Percentiles rank a stretch among this genome's conserved stretches.
Conservation (phyloP, 2,329 filamentous ascomycete genomes). For the Ophiostoma sp. region DNA sequence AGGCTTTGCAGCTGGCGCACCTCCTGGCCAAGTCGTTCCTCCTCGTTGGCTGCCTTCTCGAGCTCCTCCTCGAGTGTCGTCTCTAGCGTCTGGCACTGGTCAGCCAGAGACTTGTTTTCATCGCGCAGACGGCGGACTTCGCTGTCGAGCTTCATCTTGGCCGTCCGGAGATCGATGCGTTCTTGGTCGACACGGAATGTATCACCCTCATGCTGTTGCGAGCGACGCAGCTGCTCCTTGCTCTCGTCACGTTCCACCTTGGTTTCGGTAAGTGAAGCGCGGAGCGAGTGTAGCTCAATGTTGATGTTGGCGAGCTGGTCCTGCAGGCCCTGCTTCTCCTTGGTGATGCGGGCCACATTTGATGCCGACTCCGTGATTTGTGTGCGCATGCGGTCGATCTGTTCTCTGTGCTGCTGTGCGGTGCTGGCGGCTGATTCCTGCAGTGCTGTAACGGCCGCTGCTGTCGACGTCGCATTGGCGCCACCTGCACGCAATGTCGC, state of each 20-base stretch:
- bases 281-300: constrained; percentile 60
- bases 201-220: constrained; percentile 58
- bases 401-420: constrained; percentile 41
- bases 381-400: constrained; percentile 54
- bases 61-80: constrained; percentile 65
- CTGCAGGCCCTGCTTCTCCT: constrained; percentile 64
- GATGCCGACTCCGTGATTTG: constrained; percentile 59
- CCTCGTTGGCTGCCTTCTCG: constrained; percentile 65
- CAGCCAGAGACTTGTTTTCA: constrained; percentile 59
- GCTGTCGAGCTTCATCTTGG: constrained; percentile 67
- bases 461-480: constrained; percentile 9
- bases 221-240: constrained; percentile 58
- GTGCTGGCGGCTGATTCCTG: constrained; percentile 32
- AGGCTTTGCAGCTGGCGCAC: constrained; percentile 53
- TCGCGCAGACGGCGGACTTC: constrained; percentile 66
- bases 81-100: constrained; percentile 61
- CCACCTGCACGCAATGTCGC: constrained; percentile 33
- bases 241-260: constrained; percentile 68
- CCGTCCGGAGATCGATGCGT: constrained; percentile 65
- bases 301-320: constrained; percentile 62
- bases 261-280: constrained; percentile 56
- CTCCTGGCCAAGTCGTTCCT: constrained; percentile 60
- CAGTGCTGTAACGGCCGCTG: constrained; percentile 32
- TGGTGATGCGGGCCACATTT: constrained; percentile 50
- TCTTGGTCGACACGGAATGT: constrained; percentile 66